These are phyloP conservation scores for Aegle marmelos DNA, from an alignment of 345 rosid genomes.

Conservation along the genomic window DNA sequence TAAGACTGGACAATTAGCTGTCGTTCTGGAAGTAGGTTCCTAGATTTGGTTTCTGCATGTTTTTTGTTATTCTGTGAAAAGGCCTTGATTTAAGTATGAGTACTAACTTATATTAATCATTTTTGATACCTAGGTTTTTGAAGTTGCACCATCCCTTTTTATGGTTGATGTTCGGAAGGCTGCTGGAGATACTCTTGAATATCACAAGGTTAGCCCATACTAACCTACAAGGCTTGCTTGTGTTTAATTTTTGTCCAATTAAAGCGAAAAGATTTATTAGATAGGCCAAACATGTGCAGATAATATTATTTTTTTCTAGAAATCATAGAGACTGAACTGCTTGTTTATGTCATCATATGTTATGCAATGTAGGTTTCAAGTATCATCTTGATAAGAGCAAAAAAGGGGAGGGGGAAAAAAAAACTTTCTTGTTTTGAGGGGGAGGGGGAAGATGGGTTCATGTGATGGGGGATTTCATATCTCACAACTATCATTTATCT, in stretches of 20 bases:
- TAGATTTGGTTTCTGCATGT: constrained; percentile 6
- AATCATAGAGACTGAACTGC: neutral
- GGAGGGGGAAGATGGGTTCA: neutral
- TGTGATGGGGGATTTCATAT: neutral
- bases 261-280: neutral
- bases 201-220: constrained; percentile 63
- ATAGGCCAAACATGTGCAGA: neutral
- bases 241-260: neutral
- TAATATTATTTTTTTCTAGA: neutral
- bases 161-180: constrained; percentile 92
- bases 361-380: neutral
- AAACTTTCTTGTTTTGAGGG: too few species aligned
- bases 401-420: neutral
- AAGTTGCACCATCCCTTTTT: constrained; percentile 92
- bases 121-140: constrained; percentile 48
- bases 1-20: constrained; percentile 63
- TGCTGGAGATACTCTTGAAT: constrained; percentile 86
- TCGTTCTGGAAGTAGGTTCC: constrained; percentile 66
- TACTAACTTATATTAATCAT: neutral
- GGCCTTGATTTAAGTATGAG: neutral
- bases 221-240: neutral
- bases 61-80: neutral
- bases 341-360: neutral
- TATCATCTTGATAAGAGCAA: neutral
- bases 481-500: neutral